Base-by-base conservation (phyloP, 1,139 yeast genomes). In the Hyphopichia buzzinii region DNA sequence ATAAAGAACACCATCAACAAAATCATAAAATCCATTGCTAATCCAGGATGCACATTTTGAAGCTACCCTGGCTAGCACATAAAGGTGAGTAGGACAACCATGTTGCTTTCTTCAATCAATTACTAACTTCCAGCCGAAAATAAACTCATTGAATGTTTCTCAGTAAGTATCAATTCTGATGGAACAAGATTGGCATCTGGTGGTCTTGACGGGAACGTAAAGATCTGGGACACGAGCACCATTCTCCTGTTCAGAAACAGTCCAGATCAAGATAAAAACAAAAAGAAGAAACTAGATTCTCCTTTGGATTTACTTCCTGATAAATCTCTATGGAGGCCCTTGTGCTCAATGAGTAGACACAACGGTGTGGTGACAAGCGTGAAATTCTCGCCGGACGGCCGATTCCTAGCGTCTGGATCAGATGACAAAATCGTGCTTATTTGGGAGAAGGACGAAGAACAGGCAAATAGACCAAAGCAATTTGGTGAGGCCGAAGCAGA, bases 351-450 rank as follows among this genome's bases (percentile, higher is more conserved):
- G 89, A 81, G 87, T 33, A 70, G 95, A 43, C 95, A 87, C 49
- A 81, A 83, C 46, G 98, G 98, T 30, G 96, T 95, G 2, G 97
- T 94, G 3, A 92, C 97, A 1, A 81, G 88, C 35, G 92, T 92
- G 19, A 77, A 90, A 50, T 92, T 92, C 56, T 85, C 95, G 0
- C 97, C 97, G 0, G 86, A 85, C 52, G 96, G 97, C 0, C 63
- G 90, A 33, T 92, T 85, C 57, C 62, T 92, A 29, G 98, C 97
- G 0, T 80, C 94, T 23, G 98, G 98, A 0, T 86, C 96, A 2
- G 98, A 94, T 58, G 98, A 92, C 58, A 82, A 90, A 45, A 87
- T 92, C 36, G 77, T 90, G 33, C 70, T 92, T 39, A 87, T 92
- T 14, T 90, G 97, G 97, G 96, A 92, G 52, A 79, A 79, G 40